Conservation (phyloP, 1,284 basidiomycete genomes). For the Boletus sp. region DNA sequence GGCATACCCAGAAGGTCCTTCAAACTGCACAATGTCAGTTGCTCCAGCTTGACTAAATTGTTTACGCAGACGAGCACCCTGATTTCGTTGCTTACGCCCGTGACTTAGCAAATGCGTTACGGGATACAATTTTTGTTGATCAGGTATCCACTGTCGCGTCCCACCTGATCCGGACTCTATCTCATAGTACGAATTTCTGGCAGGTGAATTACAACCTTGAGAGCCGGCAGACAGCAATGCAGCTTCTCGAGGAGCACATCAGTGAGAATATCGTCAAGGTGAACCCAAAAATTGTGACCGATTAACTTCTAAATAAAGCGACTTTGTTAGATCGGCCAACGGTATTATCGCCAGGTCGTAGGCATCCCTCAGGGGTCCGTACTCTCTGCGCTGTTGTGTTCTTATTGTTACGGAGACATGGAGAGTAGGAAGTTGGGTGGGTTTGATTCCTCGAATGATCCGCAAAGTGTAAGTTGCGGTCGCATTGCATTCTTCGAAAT, state of each 20-base stretch:
- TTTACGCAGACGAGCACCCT: slow-evolving; percentile 57
- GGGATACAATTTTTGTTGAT: slow-evolving; percentile 84
- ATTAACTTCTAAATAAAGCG: background rate
- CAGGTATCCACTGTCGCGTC: slow-evolving; percentile 45
- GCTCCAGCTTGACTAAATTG: background rate
- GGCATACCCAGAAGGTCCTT: slow-evolving; percentile 63
- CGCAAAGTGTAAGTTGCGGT: slow-evolving; percentile 49
- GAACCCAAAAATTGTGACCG: slow-evolving; percentile 7
- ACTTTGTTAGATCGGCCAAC: slow-evolving; percentile 62
- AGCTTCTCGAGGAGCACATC: slow-evolving; percentile 85
- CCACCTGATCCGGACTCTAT: background rate
- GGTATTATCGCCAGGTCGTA: slow-evolving; percentile 80
- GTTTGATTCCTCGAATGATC: slow-evolving; percentile 56
- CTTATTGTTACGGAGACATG: slow-evolving; percentile 91
- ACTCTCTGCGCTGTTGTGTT: slow-evolving; percentile 85
- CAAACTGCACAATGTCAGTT: background rate
- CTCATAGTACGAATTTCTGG: background rate
- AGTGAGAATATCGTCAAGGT: slow-evolving; percentile 89
- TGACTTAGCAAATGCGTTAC: slow-evolving; percentile 60
- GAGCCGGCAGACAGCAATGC: slow-evolving; percentile 58
- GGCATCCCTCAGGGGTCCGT: slow-evolving; percentile 97
- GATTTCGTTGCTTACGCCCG: slow-evolving; percentile 70
- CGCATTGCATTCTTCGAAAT: background rate
- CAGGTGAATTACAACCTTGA: slow-evolving; percentile 62
- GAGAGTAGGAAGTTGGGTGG: slow-evolving; percentile 53